Conservation (phyloP, 2,329 filamentous ascomycete species). For the Mycogone perniciosa region DNA sequence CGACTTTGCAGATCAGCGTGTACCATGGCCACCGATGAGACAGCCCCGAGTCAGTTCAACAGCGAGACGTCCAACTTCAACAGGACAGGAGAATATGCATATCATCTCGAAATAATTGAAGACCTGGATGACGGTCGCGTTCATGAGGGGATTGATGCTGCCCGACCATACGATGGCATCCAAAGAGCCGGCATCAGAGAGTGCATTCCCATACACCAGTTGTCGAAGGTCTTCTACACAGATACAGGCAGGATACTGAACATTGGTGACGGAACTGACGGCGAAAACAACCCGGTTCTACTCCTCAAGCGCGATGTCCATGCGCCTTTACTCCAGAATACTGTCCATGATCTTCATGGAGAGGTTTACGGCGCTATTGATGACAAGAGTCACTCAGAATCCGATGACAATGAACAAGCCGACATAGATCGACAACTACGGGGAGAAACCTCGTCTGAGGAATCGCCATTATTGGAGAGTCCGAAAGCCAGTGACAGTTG, state of each 20-base stretch:
- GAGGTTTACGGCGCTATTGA: not conserved
- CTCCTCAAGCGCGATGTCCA: conserved; percentile 26
- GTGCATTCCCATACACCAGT: conserved; percentile 47
- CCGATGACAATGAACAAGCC: conserved; percentile 30
- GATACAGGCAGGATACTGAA: conserved; percentile 87
- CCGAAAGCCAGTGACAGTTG: not conserved
- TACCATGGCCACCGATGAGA: not conserved
- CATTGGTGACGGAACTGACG: conserved; percentile 53
- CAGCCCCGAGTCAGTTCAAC: not conserved
- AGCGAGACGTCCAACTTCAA: not conserved
- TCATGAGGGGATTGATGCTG: conserved; percentile 36
- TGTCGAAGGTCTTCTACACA: conserved; percentile 90
- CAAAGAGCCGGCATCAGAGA: conserved; percentile 44
- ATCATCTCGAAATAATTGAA: conserved; percentile 76
- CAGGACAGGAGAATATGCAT: conserved; percentile 50
- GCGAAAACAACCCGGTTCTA: conserved; percentile 30
- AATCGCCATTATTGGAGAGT: not conserved
- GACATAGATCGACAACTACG: conserved; percentile 42
- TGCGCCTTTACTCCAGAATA: conserved; percentile 40
- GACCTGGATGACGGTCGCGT: conserved; percentile 59
- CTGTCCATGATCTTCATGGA: not conserved
- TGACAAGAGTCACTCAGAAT: not conserved
- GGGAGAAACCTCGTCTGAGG: conserved; percentile 13
- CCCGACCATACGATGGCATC: conserved; percentile 35
- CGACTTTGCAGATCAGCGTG: conserved; percentile 66